Base-by-base conservation (phyloP, 768 basidiomycete genomes). In the Arthromyces matolae region DNA sequence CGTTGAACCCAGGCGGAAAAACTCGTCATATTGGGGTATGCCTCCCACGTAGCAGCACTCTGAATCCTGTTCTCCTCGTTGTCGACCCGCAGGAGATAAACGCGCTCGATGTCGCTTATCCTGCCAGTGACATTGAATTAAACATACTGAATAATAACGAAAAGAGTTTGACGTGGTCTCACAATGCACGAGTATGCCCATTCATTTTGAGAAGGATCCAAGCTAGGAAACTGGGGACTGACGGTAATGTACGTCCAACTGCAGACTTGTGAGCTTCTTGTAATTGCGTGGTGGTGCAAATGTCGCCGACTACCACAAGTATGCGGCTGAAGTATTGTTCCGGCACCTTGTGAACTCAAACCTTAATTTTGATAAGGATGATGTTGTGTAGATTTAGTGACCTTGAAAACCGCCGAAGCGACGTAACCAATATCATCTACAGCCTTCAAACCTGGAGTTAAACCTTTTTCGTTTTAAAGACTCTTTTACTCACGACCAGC, bases 381-480 rank as follows among this genome's bases (percentile, higher is more conserved):
- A 18, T 16, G 18, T 19, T 14, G 7, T 4, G 10, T 31, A 40
- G 10, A 6, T 43, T 10, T 19, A 16, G n/a, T 28, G 24, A 68
- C 69, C 52, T 54, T 49, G 48, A 70, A 69, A 1, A 70, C 59
- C 0, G 54, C 64, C 10, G 62, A 62, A 14, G 64, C 69, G 29
- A 72, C 64, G 16, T 52, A 53, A 5, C 70, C 69, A 47, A 66
- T 68, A 45, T 67, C 69, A 18, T 67, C 65, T 16, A 50, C 61
- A 20, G 63, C 66, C 67, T 69, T 24, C 2, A 5, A 38, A 18
- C 9, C 14, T 13, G 18, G n/a, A 24, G 10, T 5, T 35, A 3
- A 4, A 44, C 22, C 20, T 20, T n/a, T 28, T 12, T 40, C 12
- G 27, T 35, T 13, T 1, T n/a, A 9, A 34, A 19, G 2, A 32